These are phyloP conservation scores for Cantharellus anzutake DNA, from an alignment of 768 basidiomycete species.

Conservation along the genomic window DNA sequence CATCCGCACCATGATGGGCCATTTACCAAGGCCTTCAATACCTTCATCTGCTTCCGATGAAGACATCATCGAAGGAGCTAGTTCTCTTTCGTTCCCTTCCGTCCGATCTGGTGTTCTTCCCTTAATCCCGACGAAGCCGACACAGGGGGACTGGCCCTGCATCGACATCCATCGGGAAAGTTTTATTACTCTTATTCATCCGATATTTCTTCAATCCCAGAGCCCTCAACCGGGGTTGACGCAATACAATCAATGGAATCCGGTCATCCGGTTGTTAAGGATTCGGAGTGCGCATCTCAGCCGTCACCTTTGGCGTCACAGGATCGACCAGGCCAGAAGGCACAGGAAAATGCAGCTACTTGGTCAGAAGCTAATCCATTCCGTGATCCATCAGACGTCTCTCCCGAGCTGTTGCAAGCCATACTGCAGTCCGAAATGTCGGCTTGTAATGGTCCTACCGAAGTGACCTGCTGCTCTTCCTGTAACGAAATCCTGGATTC, in stretches of 20 bases:
- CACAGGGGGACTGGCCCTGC: slow-evolving; percentile 40
- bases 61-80: background rate
- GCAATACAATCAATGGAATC: background rate
- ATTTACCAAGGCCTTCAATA: slow-evolving; percentile 35
- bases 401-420: slow-evolving; percentile 31
- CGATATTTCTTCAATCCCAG: slow-evolving; percentile 23
- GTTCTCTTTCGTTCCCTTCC: background rate
- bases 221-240: slow-evolving; percentile 19
- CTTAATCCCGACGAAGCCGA: background rate
- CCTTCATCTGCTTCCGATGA: slow-evolving; percentile 4
- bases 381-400: slow-evolving; percentile 18
- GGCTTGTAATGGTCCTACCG: slow-evolving; percentile 25
- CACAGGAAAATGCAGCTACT: background rate
- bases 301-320: background rate
- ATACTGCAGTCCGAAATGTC: slow-evolving; percentile 15
- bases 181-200: slow-evolving; percentile 58
- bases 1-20: slow-evolving; percentile 39
- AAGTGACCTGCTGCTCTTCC: slow-evolving; percentile 64
- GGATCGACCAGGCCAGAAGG: background rate
- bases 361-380: background rate
- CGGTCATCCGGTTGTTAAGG: too few species aligned
- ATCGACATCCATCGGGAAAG: slow-evolving; percentile 46
- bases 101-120: background rate
- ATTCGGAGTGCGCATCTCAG: background rate
- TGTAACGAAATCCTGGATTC: slow-evolving; percentile 57